Conservation (phyloP, 2,329 filamentous ascomycete species). For the Colletotrichum lupini region DNA sequence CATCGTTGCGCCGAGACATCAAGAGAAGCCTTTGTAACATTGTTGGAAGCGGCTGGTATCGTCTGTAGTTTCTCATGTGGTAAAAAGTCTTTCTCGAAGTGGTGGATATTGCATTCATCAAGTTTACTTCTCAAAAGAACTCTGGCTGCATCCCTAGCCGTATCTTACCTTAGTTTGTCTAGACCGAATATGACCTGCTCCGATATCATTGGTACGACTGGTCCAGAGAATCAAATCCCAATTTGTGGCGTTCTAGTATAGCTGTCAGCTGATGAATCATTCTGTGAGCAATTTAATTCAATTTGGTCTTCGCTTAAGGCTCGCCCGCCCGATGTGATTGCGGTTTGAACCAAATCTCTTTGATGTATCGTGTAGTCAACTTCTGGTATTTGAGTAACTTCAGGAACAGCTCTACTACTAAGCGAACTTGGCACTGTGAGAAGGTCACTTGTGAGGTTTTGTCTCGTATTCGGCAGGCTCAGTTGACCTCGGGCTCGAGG, state of each 20-base stretch:
- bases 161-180: not conserved
- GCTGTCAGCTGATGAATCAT: not conserved
- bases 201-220: not conserved
- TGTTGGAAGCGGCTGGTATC: too few relatives aligned
- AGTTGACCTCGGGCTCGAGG: too few relatives aligned
- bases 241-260: not conserved
- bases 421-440: not conserved
- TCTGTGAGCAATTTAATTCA: not conserved
- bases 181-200: not conserved
- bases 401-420: not conserved
- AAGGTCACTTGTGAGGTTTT: too few relatives aligned
- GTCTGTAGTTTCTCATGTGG: too few relatives aligned
- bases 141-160: too few relatives aligned
- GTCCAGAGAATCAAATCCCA: not conserved
- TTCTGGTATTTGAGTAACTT: not conserved
- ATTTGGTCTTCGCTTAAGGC: not conserved
- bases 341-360: not conserved
- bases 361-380: not conserved
- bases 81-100: too few relatives aligned
- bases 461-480: too few relatives aligned
- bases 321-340: not conserved
- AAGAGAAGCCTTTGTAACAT: too few relatives aligned
- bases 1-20: too few relatives aligned
- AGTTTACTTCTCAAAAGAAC: too few relatives aligned
- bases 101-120: too few relatives aligned